Conservation (phyloP, 495 filamentous ascomycete species). For the Talaromyces stipitatus region DNA sequence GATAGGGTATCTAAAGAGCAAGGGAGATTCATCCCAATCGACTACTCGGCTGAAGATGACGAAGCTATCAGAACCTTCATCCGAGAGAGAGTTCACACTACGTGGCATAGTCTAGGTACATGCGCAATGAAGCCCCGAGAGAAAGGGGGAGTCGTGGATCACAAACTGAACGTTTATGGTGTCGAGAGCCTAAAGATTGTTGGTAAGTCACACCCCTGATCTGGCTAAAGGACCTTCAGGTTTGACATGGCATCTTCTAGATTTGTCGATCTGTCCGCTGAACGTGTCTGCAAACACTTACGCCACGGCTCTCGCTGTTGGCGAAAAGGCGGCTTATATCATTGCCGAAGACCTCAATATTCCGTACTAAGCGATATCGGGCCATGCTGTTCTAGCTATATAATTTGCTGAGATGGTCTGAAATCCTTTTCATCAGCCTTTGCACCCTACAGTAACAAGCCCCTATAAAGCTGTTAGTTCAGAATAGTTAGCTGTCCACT, state of each 20-base stretch:
- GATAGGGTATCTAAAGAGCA: conserved; percentile 7
- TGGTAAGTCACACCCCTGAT: not conserved
- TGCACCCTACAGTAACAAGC: too few relatives aligned
- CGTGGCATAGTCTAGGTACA: conserved; percentile 46
- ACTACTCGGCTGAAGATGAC: conserved; percentile 48
- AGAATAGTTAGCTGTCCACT: too few relatives aligned
- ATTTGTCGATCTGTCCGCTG: not conserved
- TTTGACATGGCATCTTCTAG: not conserved
- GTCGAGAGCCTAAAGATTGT: conserved; percentile 37
- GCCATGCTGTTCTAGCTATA: not conserved
- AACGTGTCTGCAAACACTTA: not conserved
- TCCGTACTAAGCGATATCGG: not conserved
- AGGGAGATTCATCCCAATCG: conserved; percentile 10
- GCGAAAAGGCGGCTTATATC: not conserved
- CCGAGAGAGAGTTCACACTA: conserved; percentile 35
- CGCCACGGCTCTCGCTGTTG: not conserved
- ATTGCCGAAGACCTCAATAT: not conserved
- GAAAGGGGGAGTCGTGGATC: conserved; percentile 44
- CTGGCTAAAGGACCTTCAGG: not conserved
- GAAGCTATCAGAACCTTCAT: conserved; percentile 38
- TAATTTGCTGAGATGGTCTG: too few relatives aligned
- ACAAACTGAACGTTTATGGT: conserved; percentile 32
- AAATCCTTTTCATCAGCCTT: too few relatives aligned
- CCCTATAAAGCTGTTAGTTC: too few relatives aligned
- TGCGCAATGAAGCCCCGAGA: conserved; percentile 36